phyloP scores from a whole-genome alignment of 2,329 filamentous ascomycete species.

The Pseudocercospora eumusae region DNA sequence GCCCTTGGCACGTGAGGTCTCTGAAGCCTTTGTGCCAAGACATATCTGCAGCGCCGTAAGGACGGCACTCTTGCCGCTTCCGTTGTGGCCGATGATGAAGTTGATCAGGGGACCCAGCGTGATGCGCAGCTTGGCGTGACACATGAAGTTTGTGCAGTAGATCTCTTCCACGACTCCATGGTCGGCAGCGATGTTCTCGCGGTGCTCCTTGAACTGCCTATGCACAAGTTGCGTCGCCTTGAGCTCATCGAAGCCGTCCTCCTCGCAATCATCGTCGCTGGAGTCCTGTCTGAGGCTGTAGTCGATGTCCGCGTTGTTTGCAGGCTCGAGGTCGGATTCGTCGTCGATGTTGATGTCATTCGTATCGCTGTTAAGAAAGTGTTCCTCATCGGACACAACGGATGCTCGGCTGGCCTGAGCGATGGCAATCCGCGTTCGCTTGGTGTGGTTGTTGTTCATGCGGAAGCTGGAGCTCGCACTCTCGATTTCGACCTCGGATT shows the following conservation, averaged over 20 bases:
- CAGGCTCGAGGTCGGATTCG: constrained; percentile 30
- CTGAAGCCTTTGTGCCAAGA: constrained; percentile 88
- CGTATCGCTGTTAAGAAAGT: constrained; percentile 8
- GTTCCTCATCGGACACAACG: constrained; percentile 36
- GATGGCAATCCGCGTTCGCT: constrained; percentile 36
- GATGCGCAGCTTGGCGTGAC: constrained; percentile 78
- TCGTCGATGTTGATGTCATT: constrained; percentile 17
- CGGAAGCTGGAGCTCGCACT: constrained; percentile 36
- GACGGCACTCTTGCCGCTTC: constrained; percentile 95
- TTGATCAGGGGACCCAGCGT: constrained; percentile 93
- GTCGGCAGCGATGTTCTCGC: constrained; percentile 72
- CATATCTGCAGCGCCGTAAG: constrained; percentile 91
- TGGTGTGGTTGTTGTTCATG: constrained; percentile 27
- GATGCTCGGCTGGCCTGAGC: constrained; percentile 35
- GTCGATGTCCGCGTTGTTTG: constrained; percentile 12
- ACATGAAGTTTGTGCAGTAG: constrained; percentile 94
- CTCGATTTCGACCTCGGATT: constrained; percentile 32
- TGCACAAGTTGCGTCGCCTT: constrained; percentile 38
- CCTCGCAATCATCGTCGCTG: constrained; percentile 33
- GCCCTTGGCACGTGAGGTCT: constrained; percentile 87
- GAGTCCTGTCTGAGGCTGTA: constrained; percentile 25
- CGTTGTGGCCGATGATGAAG: constrained; percentile 96
- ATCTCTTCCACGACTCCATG: constrained; percentile 87
- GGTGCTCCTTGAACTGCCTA: constrained; percentile 31
- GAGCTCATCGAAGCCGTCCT: constrained; percentile 34